A percentile compares a stretch with the other conserved stretches of the same genome.
These are phyloP conservation scores for Kodamaea restingae DNA, from an alignment of 805 yeast species.

Conservation along the genomic window DNA sequence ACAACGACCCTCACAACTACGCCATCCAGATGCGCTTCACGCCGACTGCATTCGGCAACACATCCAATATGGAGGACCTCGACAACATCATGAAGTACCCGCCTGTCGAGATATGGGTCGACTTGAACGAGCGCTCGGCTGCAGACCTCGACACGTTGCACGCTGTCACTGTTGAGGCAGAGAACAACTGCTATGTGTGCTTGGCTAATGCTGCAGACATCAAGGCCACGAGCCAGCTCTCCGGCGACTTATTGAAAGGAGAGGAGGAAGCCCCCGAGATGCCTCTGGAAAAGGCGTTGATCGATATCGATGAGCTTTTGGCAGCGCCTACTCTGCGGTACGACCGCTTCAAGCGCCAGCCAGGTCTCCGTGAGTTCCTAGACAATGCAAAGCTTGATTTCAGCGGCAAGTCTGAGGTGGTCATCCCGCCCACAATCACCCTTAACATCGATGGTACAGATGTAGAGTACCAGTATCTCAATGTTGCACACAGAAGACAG, in stretches of 20 bases:
- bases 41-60: constrained; percentile 39
- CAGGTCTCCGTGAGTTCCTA: constrained; percentile 41
- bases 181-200: constrained; percentile 39
- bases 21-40: constrained; percentile 42
- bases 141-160: constrained; percentile 39
- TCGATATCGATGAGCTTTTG: constrained; percentile 13
- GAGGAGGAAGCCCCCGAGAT: constrained; percentile 8
- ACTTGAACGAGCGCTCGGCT: constrained; percentile 32
- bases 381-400: constrained; percentile 35
- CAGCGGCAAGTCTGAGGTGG: constrained; percentile 30
- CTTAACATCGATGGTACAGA: constrained; percentile 34
- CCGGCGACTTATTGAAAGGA: constrained; percentile 28
- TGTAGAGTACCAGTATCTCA: constrained; percentile 43
- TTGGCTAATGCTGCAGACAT: constrained; percentile 45
- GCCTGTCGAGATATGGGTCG: constrained; percentile 56
- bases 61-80: constrained; percentile 1
- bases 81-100: constrained; percentile 36
- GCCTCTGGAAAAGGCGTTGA: constrained; percentile 4
- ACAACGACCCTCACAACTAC: constrained; percentile 22
- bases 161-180: constrained; percentile 44
- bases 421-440: constrained; percentile 37
- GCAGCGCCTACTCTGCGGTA: constrained; percentile 22
- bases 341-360: constrained; percentile 33
- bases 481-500: constrained; percentile 42
- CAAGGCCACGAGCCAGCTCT: constrained; percentile 37